Evolutionary conservation across 2,329 filamentous ascomycete species (phyloP).

Genomic region (Geosmithia putterillii): DNA sequence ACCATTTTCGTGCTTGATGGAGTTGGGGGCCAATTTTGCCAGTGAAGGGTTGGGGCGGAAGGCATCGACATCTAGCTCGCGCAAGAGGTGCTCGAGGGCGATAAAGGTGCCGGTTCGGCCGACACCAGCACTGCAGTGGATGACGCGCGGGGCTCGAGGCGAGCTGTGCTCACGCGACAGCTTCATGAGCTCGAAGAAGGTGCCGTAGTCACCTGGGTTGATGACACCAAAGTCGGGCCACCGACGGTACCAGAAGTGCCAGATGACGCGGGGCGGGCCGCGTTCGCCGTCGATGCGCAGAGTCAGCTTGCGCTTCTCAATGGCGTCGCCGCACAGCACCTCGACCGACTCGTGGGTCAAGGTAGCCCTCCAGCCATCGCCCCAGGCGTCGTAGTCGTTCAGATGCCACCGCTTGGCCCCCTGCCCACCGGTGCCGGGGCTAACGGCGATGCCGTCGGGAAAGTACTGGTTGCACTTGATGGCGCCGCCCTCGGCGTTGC

Average conservation of each 20-base stretch:
- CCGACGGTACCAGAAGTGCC: slow-evolving; percentile 73
- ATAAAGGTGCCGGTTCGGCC: slow-evolving; percentile 94
- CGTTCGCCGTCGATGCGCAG: slow-evolving; percentile 35
- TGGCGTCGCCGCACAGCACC: slow-evolving; percentile 39
- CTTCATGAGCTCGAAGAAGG: slow-evolving; percentile 57
- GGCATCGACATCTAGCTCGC: slow-evolving; percentile 66
- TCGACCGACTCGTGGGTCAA: slow-evolving; percentile 56
- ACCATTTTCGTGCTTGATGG: slow-evolving; percentile 1
- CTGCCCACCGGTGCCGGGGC: slow-evolving; percentile 21
- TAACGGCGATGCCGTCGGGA: slow-evolving; percentile 37
- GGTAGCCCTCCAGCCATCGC: slow-evolving; percentile 54
- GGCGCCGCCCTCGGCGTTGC: slow-evolving; percentile 63
- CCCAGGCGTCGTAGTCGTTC: slow-evolving; percentile 52
- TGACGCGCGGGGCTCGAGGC: slow-evolving; percentile 54
- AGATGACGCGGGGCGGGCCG: slow-evolving; percentile 46
- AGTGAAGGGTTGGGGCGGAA: slow-evolving; percentile 20
- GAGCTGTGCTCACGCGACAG: slow-evolving; percentile 49
- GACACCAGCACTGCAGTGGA: slow-evolving; percentile 85
- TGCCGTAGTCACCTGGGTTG: slow-evolving; percentile 50
- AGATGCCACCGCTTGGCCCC: slow-evolving; percentile 40
- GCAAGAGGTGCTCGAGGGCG: slow-evolving; percentile 80
- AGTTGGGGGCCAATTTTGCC: slow-evolving; percentile 19
- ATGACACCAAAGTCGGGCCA: slow-evolving; percentile 92
- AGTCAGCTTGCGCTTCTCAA: slow-evolving; percentile 64
- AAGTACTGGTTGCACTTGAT: slow-evolving; percentile 91